Evolutionary conservation across 1,284 basidiomycete species (phyloP).

Genomic region (Trichosporon sp.): DNA sequence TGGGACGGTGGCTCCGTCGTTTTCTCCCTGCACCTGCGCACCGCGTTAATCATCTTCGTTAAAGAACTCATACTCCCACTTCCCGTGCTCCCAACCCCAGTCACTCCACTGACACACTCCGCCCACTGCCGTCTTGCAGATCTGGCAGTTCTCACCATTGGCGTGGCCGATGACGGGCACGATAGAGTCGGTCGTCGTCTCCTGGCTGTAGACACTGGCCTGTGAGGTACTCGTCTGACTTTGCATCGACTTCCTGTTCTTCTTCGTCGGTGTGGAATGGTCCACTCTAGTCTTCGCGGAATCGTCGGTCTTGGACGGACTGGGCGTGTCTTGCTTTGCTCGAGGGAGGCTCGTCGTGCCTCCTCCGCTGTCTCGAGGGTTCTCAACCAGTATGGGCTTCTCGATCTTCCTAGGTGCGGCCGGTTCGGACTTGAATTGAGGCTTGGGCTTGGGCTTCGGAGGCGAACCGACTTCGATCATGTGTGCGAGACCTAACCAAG

Average conservation of each 20-base stretch:
- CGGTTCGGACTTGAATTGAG: neutral
- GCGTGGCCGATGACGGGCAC: neutral
- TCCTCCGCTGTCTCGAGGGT: neutral
- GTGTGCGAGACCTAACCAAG: neutral
- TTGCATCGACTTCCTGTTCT: neutral
- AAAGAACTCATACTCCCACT: neutral
- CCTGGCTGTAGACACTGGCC: neutral
- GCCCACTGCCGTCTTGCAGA: slow-evolving; percentile 1
- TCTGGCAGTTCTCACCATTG: neutral
- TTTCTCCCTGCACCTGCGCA: neutral
- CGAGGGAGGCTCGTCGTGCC: neutral
- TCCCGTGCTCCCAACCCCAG: slow-evolving; percentile 1
- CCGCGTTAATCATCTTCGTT: neutral
- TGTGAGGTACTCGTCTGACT: neutral
- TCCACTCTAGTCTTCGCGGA: neutral
- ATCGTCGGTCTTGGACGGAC: neutral
- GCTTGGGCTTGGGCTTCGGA: neutral
- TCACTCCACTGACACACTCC: neutral
- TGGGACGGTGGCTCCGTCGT: neutral
- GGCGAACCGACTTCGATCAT: neutral
- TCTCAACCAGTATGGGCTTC: neutral
- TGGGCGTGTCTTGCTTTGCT: neutral
- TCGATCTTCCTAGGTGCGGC: neutral
- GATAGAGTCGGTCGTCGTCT: neutral
- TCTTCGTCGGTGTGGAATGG: neutral